Base-by-base conservation (phyloP, 306 rosid species). In the Casuarina glauca region DNA sequence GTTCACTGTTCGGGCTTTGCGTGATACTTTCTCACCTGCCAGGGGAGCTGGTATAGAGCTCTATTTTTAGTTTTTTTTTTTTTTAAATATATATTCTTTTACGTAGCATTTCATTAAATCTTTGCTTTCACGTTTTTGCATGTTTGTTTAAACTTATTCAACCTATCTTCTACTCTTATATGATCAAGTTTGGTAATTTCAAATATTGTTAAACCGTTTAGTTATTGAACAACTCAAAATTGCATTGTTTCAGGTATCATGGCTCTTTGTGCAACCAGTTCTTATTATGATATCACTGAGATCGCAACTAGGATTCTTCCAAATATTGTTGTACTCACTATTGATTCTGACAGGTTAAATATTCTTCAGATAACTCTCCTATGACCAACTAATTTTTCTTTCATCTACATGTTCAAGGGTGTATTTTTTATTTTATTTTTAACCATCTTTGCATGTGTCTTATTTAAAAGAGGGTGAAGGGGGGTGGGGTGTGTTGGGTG, bases 201-300 rank as follows among this genome's bases (percentile, higher is more conserved):
- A 64, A 63, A 10, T 64, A 74, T 63, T 54, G 61, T 42, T 81
- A 42, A 48, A 68, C 73, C 54, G 20, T 15, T 53, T 41, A 39
- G 69, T 62, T 36, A 11, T 67, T 42, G 50, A 61, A 57, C 74
- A 11, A 77, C 52, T 60, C 42, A 15, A 70, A 74, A 36, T 68
- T 66, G 71, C 54, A 26, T 72, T 83, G 61, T 87, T 78, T 82
- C 94, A 96, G 99, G 99, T 55, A 84, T 96, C 76, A 96, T 96
- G 99, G 99, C 99, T 73, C 86, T 96, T 72, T 90, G 97, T 64
- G 99, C 98, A 53, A 96, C 99, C 85, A 90, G 98, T 84, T 88
- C 98, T 70, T 91, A 91, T 82, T 96, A 96, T 84, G 99, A 96
- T 84, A 79, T 86, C 84, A 82, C 88, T 60, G 99, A 96, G 87